Conservation (phyloP, 495 filamentous ascomycete genomes). For the Poronia punctata region DNA sequence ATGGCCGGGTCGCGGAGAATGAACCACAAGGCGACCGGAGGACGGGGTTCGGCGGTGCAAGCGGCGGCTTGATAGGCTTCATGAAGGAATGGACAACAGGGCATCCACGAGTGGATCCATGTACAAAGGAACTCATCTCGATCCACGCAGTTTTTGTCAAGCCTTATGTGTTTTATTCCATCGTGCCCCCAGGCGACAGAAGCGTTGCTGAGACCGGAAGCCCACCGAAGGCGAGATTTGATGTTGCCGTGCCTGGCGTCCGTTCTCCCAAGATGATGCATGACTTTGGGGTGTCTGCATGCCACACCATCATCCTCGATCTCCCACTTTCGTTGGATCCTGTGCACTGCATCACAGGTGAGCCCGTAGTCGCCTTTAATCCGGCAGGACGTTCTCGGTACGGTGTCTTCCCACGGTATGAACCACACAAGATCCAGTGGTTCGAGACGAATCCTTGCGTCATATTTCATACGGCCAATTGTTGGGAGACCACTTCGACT, state of each 20-base stretch:
- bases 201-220: constrained; percentile 6
- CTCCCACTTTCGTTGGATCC: constrained; percentile 58
- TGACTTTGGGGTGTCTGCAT: constrained; percentile 56
- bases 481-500: constrained; percentile 42
- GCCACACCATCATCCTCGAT: constrained; percentile 58
- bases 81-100: constrained; percentile 63
- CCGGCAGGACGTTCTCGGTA: constrained; percentile 46
- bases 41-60: constrained; percentile 39
- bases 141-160: constrained; percentile 54
- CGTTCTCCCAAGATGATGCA: constrained; percentile 63
- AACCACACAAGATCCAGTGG: constrained; percentile 50
- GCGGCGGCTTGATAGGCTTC: constrained; percentile 43
- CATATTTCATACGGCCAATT: constrained; percentile 63
- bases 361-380: constrained; percentile 51
- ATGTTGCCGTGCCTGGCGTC: constrained; percentile 43
- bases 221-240: constrained; percentile 8
- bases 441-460: constrained; percentile 57
- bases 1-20: constrained; percentile 45
- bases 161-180: constrained; percentile 60
- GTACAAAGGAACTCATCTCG: constrained; percentile 54
- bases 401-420: constrained; percentile 54
- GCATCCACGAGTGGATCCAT: constrained; percentile 56
- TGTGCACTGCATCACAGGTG: constrained; percentile 44
- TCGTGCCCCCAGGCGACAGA: constrained; percentile 34
- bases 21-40: constrained; percentile 21